Conservation (phyloP, 768 basidiomycete species). For the Plicaturopsis crispa region DNA sequence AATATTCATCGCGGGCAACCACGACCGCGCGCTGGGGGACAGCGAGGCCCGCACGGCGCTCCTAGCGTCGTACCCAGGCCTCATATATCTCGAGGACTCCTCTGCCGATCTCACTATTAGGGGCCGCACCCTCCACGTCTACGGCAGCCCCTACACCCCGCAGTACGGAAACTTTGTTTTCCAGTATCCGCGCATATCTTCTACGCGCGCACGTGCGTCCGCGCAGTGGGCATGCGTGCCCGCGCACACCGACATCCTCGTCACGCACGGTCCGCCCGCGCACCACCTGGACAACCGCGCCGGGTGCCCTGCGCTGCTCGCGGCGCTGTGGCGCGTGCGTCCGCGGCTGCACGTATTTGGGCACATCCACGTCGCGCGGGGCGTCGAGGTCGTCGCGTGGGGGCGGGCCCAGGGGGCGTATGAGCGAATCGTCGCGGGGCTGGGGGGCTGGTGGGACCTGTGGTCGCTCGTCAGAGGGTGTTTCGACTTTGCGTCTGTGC, state of each 20-base stretch:
- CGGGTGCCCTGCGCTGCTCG: conserved; percentile 27
- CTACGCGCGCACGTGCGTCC: conserved; percentile 2
- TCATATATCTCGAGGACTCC: conserved; percentile 31
- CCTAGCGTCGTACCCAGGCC: conserved; percentile 13
- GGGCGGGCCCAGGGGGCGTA: conserved; percentile 19
- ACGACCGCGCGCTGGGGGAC: conserved; percentile 24
- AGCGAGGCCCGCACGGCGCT: conserved; percentile 7
- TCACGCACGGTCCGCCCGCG: conserved; percentile 35
- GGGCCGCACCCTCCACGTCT: conserved; percentile 22
- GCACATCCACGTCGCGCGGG: conserved; percentile 31
- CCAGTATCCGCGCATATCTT: conserved; percentile 24
- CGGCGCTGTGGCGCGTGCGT: conserved; percentile 22
- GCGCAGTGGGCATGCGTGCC: conserved; percentile 23
- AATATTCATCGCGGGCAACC: conserved; percentile 36
- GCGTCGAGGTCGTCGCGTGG: conserved; percentile 25
- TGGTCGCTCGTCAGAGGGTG: too few relatives aligned
- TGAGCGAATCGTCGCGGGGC: conserved; percentile 18
- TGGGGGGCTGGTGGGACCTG: conserved; percentile 9
- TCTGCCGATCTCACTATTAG: conserved; percentile 19
- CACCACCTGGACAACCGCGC: conserved; percentile 21
- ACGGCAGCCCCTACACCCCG: conserved; percentile 33
- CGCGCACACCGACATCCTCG: conserved; percentile 26
- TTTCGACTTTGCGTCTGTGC: too few relatives aligned
- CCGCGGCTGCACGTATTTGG: conserved; percentile 34
- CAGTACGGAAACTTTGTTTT: conserved; percentile 26